Conservation (phyloP, 202 grass and related monocot species). For the Musa balbisiana region DNA sequence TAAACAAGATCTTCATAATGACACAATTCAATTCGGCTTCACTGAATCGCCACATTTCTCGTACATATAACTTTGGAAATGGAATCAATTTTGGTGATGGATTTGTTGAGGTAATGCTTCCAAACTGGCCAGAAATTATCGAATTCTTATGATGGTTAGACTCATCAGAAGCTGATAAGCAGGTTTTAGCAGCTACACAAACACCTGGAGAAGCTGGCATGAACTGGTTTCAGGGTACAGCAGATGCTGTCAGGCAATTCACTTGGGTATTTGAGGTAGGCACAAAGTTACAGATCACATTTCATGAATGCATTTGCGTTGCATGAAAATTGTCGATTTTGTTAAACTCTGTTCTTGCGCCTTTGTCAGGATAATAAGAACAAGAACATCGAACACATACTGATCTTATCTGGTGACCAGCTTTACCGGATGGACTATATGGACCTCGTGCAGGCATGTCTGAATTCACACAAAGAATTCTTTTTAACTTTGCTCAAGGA, state of each 20-base stretch:
- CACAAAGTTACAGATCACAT: not conserved
- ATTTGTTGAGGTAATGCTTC: conserved; percentile 60
- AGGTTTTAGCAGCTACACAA: conserved; percentile 82
- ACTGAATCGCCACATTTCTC: conserved; percentile 68
- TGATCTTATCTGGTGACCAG: conserved; percentile 70
- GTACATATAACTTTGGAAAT: conserved; percentile 62
- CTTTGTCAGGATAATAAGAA: conserved; percentile 61
- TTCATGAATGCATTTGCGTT: no score
- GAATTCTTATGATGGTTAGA: not conserved
- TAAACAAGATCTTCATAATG: conserved; percentile 91
- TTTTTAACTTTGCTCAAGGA: conserved; percentile 2
- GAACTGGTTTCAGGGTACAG: conserved; percentile 77
- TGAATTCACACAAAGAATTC: not conserved
- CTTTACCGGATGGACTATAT: conserved; percentile 77
- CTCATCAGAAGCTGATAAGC: not conserved
- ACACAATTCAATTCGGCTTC: conserved; percentile 79
- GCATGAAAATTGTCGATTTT: not conserved
- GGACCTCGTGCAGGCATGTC: conserved; percentile 59
- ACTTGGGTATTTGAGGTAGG: conserved; percentile 72
- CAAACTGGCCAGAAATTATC: not conserved
- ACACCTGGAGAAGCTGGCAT: conserved; percentile 49
- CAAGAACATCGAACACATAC: conserved; percentile 58
- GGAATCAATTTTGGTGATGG: conserved; percentile 57
- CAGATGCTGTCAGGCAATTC: conserved; percentile 79
- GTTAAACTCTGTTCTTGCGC: not conserved